Evolutionary conservation across 2,329 filamentous ascomycete species (phyloP).

Genomic region (Aspergillus novoparasiticus): DNA sequence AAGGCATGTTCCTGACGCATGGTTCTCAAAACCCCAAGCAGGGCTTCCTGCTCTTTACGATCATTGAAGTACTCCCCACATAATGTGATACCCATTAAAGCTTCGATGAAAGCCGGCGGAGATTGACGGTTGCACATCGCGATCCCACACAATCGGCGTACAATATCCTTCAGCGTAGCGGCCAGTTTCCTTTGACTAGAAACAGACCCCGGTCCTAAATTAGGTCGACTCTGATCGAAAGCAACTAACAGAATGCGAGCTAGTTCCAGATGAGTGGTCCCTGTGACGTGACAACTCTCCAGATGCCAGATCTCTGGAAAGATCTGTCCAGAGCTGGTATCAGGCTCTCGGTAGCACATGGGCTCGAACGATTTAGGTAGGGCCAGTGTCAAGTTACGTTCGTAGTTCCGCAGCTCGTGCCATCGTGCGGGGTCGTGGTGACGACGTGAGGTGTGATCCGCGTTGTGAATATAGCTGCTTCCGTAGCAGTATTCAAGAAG

Average conservation of each 20-base stretch:
- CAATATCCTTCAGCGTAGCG: slow-evolving; percentile 41
- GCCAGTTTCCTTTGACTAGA: slow-evolving; percentile 17
- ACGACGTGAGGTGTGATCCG: not conserved
- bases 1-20: slow-evolving; percentile 56
- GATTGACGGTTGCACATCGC: slow-evolving; percentile 49
- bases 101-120: slow-evolving; percentile 56
- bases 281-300: slow-evolving; percentile 61
- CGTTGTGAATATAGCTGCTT: slow-evolving; percentile 10
- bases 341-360: slow-evolving; percentile 51
- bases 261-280: slow-evolving; percentile 62
- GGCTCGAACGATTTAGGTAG: slow-evolving; percentile 53
- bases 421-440: slow-evolving; percentile 15
- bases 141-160: slow-evolving; percentile 61
- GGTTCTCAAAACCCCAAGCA: slow-evolving; percentile 38
- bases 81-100: slow-evolving; percentile 32
- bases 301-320: slow-evolving; percentile 64
- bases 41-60: slow-evolving; percentile 25
- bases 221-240: slow-evolving; percentile 58
- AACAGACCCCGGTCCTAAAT: slow-evolving; percentile 44
- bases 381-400: not conserved
- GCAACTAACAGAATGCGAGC: slow-evolving; percentile 59
- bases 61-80: slow-evolving; percentile 35
- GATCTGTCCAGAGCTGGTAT: slow-evolving; percentile 38
- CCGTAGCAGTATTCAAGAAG: slow-evolving; percentile 65
- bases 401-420: not conserved